A percentile compares a stretch with the other conserved stretches of the same genome.
These are phyloP conservation scores for Cyclostephanos invisitatus DNA, from an alignment of 108 stramenopile species.

Conservation along the genomic window DNA sequence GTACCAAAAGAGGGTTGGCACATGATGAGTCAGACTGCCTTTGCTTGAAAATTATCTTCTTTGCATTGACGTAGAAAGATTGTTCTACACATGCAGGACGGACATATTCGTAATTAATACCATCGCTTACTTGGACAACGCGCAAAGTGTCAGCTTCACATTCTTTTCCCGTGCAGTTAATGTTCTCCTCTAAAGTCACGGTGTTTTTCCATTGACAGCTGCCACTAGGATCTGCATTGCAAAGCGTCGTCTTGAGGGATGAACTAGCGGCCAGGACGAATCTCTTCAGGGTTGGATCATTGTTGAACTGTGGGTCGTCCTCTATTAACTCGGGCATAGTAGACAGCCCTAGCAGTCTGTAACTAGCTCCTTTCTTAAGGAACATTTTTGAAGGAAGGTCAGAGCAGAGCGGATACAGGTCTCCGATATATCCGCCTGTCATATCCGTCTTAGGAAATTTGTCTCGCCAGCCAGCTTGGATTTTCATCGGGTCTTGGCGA, in stretches of 20 bases:
- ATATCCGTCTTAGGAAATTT: conserved; percentile 65
- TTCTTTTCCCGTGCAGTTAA: conserved; percentile 55
- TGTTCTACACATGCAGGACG: conserved; percentile 63
- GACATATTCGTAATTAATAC: conserved; percentile 67
- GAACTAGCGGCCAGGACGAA: conserved; percentile 32
- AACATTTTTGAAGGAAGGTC: conserved; percentile 51
- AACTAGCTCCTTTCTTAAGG: conserved; percentile 56
- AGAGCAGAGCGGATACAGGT: conserved; percentile 49
- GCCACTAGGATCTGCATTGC: conserved; percentile 31
- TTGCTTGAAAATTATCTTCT: conserved; percentile 45
- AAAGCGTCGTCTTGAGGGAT: conserved; percentile 45
- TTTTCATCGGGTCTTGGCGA: conserved; percentile 66
- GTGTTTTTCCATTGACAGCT: conserved; percentile 36
- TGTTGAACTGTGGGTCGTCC: conserved; percentile 29
- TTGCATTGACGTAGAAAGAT: conserved; percentile 56
- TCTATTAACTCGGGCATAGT: conserved; percentile 47
- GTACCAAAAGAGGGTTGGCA: conserved; percentile 37
- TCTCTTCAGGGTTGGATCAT: conserved; percentile 34
- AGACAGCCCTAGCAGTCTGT: conserved; percentile 51
- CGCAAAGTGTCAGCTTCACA: conserved; percentile 62
- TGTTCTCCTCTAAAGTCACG: conserved; percentile 44
- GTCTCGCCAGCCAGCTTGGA: conserved; percentile 53
- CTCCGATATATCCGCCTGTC: conserved; percentile 66
- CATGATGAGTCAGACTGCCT: conserved; percentile 32
- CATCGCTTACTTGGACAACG: conserved; percentile 52